Conservation (phyloP, 2,329 filamentous ascomycete genomes). For the Dactylellina drechsleri region DNA sequence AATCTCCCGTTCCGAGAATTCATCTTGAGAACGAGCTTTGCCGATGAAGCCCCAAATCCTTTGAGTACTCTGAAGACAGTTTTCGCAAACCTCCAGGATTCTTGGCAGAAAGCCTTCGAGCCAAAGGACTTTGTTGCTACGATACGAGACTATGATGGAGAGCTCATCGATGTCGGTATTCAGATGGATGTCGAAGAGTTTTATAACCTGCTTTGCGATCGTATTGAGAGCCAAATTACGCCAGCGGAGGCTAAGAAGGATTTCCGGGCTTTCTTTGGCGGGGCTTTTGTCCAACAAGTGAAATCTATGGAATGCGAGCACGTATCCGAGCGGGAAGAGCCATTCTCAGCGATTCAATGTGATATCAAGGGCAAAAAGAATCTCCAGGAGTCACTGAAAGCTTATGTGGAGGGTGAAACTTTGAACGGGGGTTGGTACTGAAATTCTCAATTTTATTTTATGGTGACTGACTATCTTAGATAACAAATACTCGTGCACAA, state of each 20-base stretch:
- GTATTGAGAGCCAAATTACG: conserved; percentile 84
- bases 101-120: conserved; percentile 77
- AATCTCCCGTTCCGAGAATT: conserved; percentile 87
- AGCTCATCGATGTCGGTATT: conserved; percentile 81
- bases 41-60: conserved; percentile 64
- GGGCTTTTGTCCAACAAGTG: conserved; percentile 91
- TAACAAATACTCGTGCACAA: conserved; percentile 97
- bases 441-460: neutral
- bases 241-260: conserved; percentile 73
- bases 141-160: conserved; percentile 84
- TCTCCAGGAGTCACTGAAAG: conserved; percentile 85
- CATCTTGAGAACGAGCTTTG: conserved; percentile 71
- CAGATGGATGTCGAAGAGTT: conserved; percentile 99
- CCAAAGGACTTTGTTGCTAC: conserved; percentile 76
- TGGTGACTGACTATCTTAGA: conserved; percentile 66
- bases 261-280: conserved; percentile 87
- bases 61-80: conserved; percentile 81
- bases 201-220: conserved; percentile 90
- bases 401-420: conserved; percentile 95
- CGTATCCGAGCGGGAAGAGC: conserved; percentile 87
- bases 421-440: conserved; percentile 79
- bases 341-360: conserved; percentile 93
- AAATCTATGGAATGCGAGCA: conserved; percentile 94
- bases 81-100: conserved; percentile 87
- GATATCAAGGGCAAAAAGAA: conserved; percentile 91